Conservation (phyloP, 257 asterid species). For the Solanum commersonii region DNA sequence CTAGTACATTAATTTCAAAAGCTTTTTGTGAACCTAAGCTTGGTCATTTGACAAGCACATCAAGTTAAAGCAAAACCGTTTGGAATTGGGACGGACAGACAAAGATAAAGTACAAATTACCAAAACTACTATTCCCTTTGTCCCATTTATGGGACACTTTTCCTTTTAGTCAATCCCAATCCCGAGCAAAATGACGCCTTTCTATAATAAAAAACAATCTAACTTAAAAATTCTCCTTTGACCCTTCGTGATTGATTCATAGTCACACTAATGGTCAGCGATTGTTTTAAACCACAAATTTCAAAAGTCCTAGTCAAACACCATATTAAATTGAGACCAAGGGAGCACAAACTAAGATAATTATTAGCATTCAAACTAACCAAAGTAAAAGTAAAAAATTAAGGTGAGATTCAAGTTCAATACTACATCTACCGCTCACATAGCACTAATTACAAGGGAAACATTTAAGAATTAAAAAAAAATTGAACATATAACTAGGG, state of each 20-base stretch:
- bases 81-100: not conserved
- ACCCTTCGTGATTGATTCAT: not conserved
- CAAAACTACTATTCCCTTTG: not conserved
- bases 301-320: not conserved
- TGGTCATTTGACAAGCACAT: not conserved
- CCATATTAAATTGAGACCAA: not conserved
- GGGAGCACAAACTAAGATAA: not conserved
- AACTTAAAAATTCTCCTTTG: not conserved
- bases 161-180: not conserved
- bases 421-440: not conserved
- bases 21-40: not conserved
- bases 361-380: not conserved
- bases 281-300: not conserved
- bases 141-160: not conserved
- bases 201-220: too few species aligned
- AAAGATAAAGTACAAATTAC: not conserved
- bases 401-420: not conserved
- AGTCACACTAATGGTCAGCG: not conserved
- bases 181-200: not conserved
- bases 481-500: slow-evolving; percentile 20
- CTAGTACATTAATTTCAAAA: not conserved
- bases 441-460: not conserved
- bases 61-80: not conserved
- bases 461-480: not conserved
- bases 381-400: not conserved